A percentile compares a stretch with the other conserved stretches of the same genome.
These are phyloP conservation scores for Thielaviopsis populi DNA, from an alignment of 2,329 filamentous ascomycete genomes.

Conservation along the genomic window DNA sequence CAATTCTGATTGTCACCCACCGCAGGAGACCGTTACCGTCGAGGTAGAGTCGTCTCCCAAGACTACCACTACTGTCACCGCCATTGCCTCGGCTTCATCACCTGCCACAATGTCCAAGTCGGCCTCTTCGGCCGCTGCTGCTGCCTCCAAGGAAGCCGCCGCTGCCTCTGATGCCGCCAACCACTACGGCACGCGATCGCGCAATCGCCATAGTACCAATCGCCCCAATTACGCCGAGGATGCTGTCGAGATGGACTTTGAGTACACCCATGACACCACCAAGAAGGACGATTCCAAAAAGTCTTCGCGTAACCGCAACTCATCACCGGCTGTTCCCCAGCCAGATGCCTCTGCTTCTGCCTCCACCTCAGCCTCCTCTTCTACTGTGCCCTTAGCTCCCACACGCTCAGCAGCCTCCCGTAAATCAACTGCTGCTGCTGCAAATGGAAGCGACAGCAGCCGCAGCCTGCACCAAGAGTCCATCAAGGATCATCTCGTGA, in stretches of 20 bases:
- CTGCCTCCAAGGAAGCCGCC: constrained; percentile 32
- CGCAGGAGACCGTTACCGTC: neutral
- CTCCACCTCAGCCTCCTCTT: constrained; percentile 11
- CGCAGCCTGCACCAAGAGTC: constrained; percentile 13
- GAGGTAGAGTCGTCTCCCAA: neutral
- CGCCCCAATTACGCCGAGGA: constrained; percentile 94
- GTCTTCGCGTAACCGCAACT: constrained; percentile 26
- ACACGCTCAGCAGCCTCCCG: constrained; percentile 27
- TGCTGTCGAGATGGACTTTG: constrained; percentile 66
- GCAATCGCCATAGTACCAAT: constrained; percentile 65
- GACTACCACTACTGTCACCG: neutral
- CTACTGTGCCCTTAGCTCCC: constrained; percentile 19
- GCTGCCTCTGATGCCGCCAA: constrained; percentile 39
- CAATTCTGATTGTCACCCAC: neutral
- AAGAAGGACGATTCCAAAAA: constrained; percentile 45
- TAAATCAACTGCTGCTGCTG: constrained; percentile 26
- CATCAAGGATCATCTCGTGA: constrained; percentile 11
- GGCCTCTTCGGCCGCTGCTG: constrained; percentile 31
- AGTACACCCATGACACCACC: constrained; percentile 49
- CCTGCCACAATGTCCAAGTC: constrained; percentile 33
- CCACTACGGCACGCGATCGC: constrained; percentile 83
- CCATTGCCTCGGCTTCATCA: neutral
- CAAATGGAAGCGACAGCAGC: constrained; percentile 24
- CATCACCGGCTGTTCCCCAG: constrained; percentile 11
- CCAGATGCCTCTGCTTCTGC: neutral